Evolutionary conservation across 2,329 filamentous ascomycete species (phyloP), one percentile per base, ranked within the genome.

Genomic region (Fusarium marasasianum): DNA sequence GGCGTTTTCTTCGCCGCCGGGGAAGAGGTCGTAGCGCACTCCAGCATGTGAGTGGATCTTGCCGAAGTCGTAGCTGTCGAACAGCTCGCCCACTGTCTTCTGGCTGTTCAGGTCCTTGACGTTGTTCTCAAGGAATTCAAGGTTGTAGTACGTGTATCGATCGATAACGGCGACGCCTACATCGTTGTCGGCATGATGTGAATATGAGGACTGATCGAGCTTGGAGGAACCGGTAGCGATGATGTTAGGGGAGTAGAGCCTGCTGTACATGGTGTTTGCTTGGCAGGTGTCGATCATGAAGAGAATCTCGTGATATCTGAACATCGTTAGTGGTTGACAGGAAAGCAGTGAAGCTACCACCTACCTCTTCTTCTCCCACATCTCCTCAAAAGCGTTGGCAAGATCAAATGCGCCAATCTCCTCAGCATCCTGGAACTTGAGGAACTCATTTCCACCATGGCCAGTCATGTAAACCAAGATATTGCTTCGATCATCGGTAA

Each of bases 211-310:
- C 83, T 99, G 94, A 81, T 98, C 96, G 70, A 98, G 92, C 82
- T 96, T 95, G 7, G 94, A 97, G 38, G 94, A 97, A n/a, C 96
- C 96, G 0, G 97, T 99, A 1, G 96, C 96, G 79, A 99, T 95
- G 79, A 99, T 98, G 80, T 98, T 98, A 54, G 96, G 96, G 10
- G 95, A 97, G 86, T 99, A 99, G 80, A 99, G 94, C 78, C 98
- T 96, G 81, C 92, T 96, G 85, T 98, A 99, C 95, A 99, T 98
- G 38, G 96, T 99, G 83, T 99, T 99, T 63, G 96, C 96, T 85
- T 99, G 96, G 85, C 96, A 99, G 1, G 96, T 99, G 83, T 99
- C 96, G 84, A 99, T 99, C 96, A 99, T 99, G 87, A 99, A 99
- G 66, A 99, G 90, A 77, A 99, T 91, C 84, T 99, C 96, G 82